phyloP scores from a whole-genome alignment of 352 stramenopile genomes.

The Phytophthora litchii region DNA sequence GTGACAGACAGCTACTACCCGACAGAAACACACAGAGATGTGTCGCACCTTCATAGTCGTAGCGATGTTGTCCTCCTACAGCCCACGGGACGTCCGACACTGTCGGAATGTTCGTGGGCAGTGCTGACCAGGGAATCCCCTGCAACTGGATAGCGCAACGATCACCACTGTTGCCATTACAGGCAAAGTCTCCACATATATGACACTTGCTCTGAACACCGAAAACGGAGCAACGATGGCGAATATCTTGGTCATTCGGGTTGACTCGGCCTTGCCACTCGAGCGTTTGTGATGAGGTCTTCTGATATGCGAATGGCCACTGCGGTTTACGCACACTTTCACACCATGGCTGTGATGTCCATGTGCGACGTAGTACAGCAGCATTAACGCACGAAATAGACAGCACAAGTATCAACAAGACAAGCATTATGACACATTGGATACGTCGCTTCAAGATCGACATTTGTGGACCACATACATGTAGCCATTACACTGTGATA shows the following conservation, averaged over 20 bases:
- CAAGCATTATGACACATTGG: conserved; percentile 15
- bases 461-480: too few relatives aligned
- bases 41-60: conserved; percentile 89
- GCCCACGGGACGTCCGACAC: conserved; percentile 94
- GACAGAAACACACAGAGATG: conserved; percentile 93
- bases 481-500: too few relatives aligned
- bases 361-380: conserved; percentile 84
- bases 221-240: conserved; percentile 88
- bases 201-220: conserved; percentile 95
- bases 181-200: conserved; percentile 90
- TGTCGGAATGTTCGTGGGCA: conserved; percentile 91
- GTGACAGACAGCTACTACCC: conserved; percentile 77
- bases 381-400: conserved; percentile 1
- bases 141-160: conserved; percentile 94
- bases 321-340: conserved; percentile 75
- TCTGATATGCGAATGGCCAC: conserved; percentile 96
- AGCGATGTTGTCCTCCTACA: conserved; percentile 87
- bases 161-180: conserved; percentile 41
- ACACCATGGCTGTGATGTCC: conserved; percentile 90
- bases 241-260: conserved; percentile 91
- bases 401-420: conserved; percentile 5
- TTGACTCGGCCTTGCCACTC: conserved; percentile 91
- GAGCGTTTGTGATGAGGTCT: conserved; percentile 66
- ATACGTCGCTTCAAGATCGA: conserved; percentile 31
- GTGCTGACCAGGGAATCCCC: conserved; percentile 71